These are phyloP conservation scores for Rhodotorula sp. DNA, from an alignment of 1,284 basidiomycete species.

Conservation along the genomic window DNA sequence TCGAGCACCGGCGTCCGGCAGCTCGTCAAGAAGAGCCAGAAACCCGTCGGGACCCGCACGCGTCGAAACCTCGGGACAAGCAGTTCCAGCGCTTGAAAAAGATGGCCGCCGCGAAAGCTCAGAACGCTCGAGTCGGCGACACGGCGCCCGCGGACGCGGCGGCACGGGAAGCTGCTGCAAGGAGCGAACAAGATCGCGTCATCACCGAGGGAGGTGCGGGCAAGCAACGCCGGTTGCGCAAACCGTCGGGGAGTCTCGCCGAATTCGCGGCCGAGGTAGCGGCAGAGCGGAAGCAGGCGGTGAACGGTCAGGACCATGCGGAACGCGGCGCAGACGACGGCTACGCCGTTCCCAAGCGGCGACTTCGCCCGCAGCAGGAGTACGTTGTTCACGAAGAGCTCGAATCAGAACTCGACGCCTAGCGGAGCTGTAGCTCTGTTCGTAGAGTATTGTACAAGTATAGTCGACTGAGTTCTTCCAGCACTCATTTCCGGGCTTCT, in stretches of 20 bases:
- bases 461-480: no score
- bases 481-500: no score
- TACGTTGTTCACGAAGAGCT: neutral
- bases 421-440: neutral
- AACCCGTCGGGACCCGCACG: neutral
- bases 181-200: neutral
- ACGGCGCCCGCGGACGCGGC: neutral
- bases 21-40: neutral
- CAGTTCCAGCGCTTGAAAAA: constrained; percentile 2
- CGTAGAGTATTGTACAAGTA: no score
- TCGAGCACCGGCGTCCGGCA: neutral
- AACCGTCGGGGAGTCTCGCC: neutral
- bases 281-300: neutral
- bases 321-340: neutral
- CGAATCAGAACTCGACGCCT: neutral
- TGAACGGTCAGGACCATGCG: neutral
- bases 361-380: neutral
- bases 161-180: neutral
- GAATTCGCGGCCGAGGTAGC: neutral
- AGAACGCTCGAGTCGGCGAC: neutral
- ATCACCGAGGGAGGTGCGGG: neutral
- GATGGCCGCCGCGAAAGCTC: neutral
- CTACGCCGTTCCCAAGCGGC: neutral
- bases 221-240: neutral
- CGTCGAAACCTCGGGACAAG: neutral